phyloP scores from a whole-genome alignment of 2,329 filamentous ascomycete species.

The Fusarium nelsonii region DNA sequence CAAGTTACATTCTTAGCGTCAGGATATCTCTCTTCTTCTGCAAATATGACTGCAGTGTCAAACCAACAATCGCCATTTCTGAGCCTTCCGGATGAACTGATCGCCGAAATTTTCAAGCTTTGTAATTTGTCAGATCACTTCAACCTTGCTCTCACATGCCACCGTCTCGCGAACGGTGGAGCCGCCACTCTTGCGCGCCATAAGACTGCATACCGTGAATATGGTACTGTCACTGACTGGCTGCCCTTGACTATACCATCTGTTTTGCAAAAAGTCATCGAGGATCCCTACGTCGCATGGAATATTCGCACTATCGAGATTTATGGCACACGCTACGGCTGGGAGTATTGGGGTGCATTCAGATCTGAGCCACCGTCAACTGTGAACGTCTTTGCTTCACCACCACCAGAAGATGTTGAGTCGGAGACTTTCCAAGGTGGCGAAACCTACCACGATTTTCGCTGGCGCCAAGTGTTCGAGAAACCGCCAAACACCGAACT shows the following conservation, averaged over 20 bases:
- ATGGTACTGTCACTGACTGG: background rate
- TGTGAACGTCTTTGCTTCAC: background rate
- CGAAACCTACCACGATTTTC: background rate
- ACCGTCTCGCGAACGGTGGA: background rate
- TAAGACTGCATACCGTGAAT: background rate
- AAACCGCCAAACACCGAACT: background rate
- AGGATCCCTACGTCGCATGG: slow-evolving; percentile 4
- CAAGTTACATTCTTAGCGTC: no score
- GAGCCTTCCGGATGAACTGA: background rate
- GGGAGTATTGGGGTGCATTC: background rate
- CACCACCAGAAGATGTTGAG: background rate
- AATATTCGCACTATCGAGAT: background rate
- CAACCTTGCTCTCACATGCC: background rate
- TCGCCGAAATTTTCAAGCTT: background rate
- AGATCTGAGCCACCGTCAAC: background rate
- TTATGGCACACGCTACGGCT: background rate
- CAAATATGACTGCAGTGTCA: background rate
- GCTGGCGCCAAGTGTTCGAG: background rate
- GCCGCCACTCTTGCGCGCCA: background rate
- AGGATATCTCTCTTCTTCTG: no score
- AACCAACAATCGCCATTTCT: background rate
- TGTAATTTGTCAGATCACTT: background rate
- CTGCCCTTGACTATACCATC: background rate
- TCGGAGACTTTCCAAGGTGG: no score
- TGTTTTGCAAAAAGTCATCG: background rate